phyloP scores from a whole-genome alignment of 495 filamentous ascomycete genomes.

The Neurospora discreta region DNA sequence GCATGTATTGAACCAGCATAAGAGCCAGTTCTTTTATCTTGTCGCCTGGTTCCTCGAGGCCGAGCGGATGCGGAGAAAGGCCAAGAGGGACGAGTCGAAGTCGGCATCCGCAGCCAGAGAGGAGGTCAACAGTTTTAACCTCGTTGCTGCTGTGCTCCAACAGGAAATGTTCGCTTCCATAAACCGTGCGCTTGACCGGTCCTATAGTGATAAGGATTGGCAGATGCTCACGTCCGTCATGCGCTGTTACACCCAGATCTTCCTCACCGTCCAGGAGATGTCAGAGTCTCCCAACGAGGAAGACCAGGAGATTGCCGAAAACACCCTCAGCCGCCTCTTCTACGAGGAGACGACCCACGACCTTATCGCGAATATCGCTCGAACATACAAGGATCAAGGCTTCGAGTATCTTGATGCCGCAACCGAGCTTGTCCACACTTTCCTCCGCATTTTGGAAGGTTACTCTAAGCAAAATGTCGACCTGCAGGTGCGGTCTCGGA shows the following conservation, averaged over 20 bases:
- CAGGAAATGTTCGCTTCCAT: conserved; percentile 87
- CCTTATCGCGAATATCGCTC: conserved; percentile 61
- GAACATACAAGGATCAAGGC: conserved; percentile 83
- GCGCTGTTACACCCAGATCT: conserved; percentile 76
- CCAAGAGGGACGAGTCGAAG: conserved; percentile 34
- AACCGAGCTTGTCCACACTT: conserved; percentile 86
- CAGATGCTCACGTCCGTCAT: conserved; percentile 76
- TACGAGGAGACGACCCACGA: conserved; percentile 96
- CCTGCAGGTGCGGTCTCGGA: conserved; percentile 76
- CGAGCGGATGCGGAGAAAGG: conserved; percentile 62
- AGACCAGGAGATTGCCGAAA: conserved; percentile 95
- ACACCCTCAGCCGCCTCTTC: conserved; percentile 91
- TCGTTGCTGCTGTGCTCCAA: conserved; percentile 80
- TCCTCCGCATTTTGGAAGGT: conserved; percentile 79
- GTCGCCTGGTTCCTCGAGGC: conserved; percentile 91
- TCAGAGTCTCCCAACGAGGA: conserved; percentile 72
- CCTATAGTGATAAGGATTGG: conserved; percentile 76
- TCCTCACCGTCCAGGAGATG: conserved; percentile 96
- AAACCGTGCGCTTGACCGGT: conserved; percentile 68
- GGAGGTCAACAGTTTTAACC: conserved; percentile 68
- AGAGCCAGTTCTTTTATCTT: conserved; percentile 81
- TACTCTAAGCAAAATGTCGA: conserved; percentile 93
- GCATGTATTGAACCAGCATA: conserved; percentile 63
- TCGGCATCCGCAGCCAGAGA: conserved; percentile 27
- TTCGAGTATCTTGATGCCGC: conserved; percentile 88